phyloP scores from a whole-genome alignment of 345 rosid genomes.

The Carallia pectinifolia region DNA sequence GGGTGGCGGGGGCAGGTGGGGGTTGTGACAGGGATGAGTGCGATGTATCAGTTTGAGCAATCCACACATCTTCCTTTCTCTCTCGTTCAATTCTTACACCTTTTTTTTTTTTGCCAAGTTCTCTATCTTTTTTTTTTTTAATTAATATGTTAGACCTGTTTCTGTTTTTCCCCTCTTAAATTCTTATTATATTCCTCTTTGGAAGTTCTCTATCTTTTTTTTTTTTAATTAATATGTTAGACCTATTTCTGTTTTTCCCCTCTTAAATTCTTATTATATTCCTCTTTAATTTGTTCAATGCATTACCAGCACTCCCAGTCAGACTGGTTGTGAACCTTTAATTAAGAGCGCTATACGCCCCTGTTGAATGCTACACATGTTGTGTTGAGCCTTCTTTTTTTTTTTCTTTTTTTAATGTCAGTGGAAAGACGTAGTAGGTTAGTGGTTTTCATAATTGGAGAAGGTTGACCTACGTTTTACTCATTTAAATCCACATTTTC shows the following conservation, averaged over 20 bases:
- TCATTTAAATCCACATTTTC: conserved; percentile 15
- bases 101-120: neutral
- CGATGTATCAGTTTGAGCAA: conserved; percentile 40
- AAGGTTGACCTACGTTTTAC: conserved; percentile 36
- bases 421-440: neutral
- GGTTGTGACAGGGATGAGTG: conserved; percentile 58
- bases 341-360: no score
- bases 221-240: neutral
- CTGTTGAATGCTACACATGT: neutral
- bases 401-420: neutral
- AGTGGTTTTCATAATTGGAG: conserved; percentile 10
- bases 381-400: neutral
- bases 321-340: no score
- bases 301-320: no score
- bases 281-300: no score
- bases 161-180: no score
- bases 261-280: no score
- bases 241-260: no score
- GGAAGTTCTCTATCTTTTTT: neutral
- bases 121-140: neutral
- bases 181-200: no score
- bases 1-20: conserved; percentile 31
- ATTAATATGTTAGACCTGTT: neutral
- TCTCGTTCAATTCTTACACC: neutral
- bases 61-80: conserved; percentile 22